Base-by-base conservation (phyloP, 805 yeast genomes). In the Candida tallmaniae region DNA sequence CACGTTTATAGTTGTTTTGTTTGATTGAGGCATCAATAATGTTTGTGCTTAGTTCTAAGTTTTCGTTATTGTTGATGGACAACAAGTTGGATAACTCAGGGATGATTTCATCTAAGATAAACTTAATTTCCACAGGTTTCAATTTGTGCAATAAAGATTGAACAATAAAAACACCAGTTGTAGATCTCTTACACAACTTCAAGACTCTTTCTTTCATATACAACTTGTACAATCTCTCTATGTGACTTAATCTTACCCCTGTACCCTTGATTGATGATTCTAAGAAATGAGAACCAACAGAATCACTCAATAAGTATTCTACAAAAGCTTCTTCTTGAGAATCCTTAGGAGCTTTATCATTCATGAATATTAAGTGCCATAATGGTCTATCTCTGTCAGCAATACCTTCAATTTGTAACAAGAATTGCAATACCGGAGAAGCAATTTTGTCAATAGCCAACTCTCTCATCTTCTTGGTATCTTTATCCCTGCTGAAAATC, bases 251-350 rank as follows among this genome's bases (percentile, higher is more conserved):
- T 44, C 93, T 78, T 7, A 59, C 71, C 9, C 71, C 72, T 41
- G 81, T 79, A 39, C 73, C 74, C 31, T 72, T 75, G 33, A 89
- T 66, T 8, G 79, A 73, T 13, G 80, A 72, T 56, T 93, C 87
- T 18, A 90, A 66, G 64, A 93, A 90, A 59, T 88, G 97, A 1
- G 95, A 83, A 0, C 97, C 98, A n/a, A 89, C 86, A 1, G 94
- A 68, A 51, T 88, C 96, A 6, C 93, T 76, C 23, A 90, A 61
- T 35, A 89, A 66, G 49, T 83, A 83, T 53, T 88, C 96, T 20
- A 89, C 80, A 55, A 83, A 88, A 0, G 93, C 77, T 42, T 75
- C 89, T 48, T 84, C 93, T 38, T 75, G 71, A 1, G 74, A 34
- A 42, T 81, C 78, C 32, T 58, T 68, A 17, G 69, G 78, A 3